Evolutionary conservation across 2,329 filamentous ascomycete genomes (phyloP).

Genomic region (Talaromyces sp.): DNA sequence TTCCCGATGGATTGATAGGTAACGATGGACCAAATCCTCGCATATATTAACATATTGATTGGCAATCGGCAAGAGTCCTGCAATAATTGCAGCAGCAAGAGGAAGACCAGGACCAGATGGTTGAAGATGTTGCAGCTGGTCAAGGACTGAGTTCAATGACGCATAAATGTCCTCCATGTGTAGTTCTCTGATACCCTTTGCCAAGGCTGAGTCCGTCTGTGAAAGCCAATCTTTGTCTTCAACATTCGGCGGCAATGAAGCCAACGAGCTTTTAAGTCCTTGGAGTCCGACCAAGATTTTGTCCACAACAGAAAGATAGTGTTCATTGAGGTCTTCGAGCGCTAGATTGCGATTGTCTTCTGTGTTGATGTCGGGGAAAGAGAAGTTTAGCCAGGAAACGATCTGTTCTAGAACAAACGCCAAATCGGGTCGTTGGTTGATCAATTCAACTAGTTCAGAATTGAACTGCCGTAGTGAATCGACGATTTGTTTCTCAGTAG

Average conservation of each 20-base stretch:
- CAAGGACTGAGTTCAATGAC: slow-evolving; percentile 41
- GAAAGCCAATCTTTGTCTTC: slow-evolving; percentile 62
- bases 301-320: slow-evolving; percentile 63
- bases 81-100: slow-evolving; percentile 54
- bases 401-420: slow-evolving; percentile 64
- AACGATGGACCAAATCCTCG: slow-evolving; percentile 53
- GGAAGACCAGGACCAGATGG: slow-evolving; percentile 37
- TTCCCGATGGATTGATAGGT: slow-evolving; percentile 62
- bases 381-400: slow-evolving; percentile 54
- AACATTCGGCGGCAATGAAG: slow-evolving; percentile 51
- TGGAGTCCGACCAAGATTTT: slow-evolving; percentile 75
- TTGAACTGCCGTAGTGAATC: slow-evolving; percentile 26
- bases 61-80: slow-evolving; percentile 64
- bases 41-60: slow-evolving; percentile 65
- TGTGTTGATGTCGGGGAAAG: slow-evolving; percentile 15
- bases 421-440: slow-evolving; percentile 52
- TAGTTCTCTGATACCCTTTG: slow-evolving; percentile 53
- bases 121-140: slow-evolving; percentile 42
- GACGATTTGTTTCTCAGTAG: slow-evolving; percentile 23
- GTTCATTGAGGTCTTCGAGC: slow-evolving; percentile 49
- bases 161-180: slow-evolving; percentile 53
- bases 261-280: slow-evolving; percentile 56
- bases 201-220: slow-evolving; percentile 50
- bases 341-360: slow-evolving; percentile 17
- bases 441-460: slow-evolving; percentile 40